Percentiles rank a stretch among this genome's conserved stretches.
phyloP scores from a whole-genome alignment of 768 basidiomycete genomes.

The Suillus placidus region DNA sequence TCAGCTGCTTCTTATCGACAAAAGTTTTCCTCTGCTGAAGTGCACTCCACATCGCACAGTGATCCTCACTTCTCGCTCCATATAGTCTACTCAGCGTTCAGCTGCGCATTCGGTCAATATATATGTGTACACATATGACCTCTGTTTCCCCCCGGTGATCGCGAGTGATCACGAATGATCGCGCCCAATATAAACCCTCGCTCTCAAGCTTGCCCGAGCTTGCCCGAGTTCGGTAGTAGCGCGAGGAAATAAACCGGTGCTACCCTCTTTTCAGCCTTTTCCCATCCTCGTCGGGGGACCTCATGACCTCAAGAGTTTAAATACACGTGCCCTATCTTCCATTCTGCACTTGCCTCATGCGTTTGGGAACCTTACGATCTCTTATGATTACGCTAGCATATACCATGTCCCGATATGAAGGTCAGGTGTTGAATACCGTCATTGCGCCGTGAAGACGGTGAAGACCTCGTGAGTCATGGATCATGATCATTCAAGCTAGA shows the following conservation, averaged over 20 bases:
- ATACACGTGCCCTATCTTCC: conserved; percentile 13
- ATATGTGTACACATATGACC: background rate
- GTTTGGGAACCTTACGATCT: background rate
- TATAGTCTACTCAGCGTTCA: background rate
- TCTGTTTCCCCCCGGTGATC: background rate
- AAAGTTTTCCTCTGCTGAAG: background rate
- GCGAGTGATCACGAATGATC: background rate
- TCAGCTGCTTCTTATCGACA: background rate
- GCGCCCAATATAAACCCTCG: background rate
- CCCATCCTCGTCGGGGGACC: conserved; percentile 8
- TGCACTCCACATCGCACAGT: background rate
- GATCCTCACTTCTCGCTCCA: background rate
- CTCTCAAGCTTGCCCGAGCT: background rate
- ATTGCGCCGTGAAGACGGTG: conserved; percentile 10
- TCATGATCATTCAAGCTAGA: background rate
- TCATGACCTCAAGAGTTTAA: conserved; percentile 17
- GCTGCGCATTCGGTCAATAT: background rate
- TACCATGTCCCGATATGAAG: background rate
- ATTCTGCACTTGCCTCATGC: conserved; percentile 11
- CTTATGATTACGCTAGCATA: background rate
- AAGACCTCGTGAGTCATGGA: background rate
- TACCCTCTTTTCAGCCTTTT: conserved; percentile 6
- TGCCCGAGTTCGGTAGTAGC: conserved; percentile 1
- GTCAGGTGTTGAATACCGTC: conserved; percentile 3
- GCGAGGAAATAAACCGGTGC: conserved; percentile 3